A percentile compares a stretch with the other conserved stretches of the same genome.
phyloP scores from a whole-genome alignment of 768 basidiomycete species.

The Xerocomus brunneocitrinus region DNA sequence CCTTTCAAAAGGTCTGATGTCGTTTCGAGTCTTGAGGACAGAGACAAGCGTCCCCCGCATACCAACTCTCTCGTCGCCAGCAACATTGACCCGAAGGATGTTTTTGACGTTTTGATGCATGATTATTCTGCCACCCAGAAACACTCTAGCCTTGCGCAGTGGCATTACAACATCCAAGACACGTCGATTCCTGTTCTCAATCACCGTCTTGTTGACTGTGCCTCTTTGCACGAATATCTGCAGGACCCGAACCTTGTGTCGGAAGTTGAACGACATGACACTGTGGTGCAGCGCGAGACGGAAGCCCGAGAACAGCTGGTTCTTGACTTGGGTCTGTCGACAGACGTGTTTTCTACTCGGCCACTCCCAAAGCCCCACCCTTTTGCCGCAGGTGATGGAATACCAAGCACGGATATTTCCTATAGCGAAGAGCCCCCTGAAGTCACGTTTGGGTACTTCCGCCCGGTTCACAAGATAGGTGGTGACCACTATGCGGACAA shows the following conservation, averaged over 20 bases:
- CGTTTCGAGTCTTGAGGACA: constrained; percentile 49
- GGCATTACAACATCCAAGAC: constrained; percentile 49
- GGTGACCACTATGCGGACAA: constrained; percentile 26
- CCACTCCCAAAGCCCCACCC: constrained; percentile 31
- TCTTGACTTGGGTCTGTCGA: constrained; percentile 58
- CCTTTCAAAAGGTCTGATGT: constrained; percentile 52
- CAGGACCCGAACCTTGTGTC: constrained; percentile 40
- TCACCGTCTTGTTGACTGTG: constrained; percentile 33
- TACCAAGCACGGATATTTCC: constrained; percentile 36
- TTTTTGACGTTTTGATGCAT: constrained; percentile 48
- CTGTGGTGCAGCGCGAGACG: constrained; percentile 44
- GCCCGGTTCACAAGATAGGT: constrained; percentile 37
- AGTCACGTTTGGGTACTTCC: constrained; percentile 59
- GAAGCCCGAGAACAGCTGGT: constrained; percentile 58
- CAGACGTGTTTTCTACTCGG: constrained; percentile 49
- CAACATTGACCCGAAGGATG: constrained; percentile 46
- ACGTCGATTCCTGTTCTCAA: constrained; percentile 42
- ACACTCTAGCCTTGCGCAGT: constrained; percentile 41
- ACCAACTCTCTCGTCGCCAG: constrained; percentile 58
- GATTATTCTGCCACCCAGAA: constrained; percentile 41
- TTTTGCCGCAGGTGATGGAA: neutral
- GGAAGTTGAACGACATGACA: constrained; percentile 33
- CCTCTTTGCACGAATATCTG: constrained; percentile 37
- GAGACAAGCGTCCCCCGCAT: constrained; percentile 39
- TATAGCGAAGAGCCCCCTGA: constrained; percentile 53